phyloP scores from a whole-genome alignment of 495 filamentous ascomycete species.

The Sporormia fimetaria region DNA sequence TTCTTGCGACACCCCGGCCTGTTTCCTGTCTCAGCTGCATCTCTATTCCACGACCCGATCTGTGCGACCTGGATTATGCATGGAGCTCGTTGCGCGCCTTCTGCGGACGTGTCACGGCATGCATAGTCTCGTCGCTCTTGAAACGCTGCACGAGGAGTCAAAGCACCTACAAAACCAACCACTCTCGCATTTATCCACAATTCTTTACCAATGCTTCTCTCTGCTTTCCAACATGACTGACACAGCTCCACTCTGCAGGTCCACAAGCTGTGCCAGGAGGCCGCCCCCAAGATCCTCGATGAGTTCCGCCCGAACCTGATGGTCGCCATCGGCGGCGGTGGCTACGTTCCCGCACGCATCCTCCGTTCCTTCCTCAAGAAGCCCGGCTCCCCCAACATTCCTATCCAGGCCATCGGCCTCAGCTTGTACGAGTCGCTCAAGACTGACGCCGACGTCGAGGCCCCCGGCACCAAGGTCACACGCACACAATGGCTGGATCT shows the following conservation, averaged over 20 bases:
- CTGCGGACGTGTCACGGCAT: no score
- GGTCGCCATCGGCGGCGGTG: conserved; percentile 96
- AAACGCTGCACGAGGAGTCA: no score
- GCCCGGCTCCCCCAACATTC: conserved; percentile 81
- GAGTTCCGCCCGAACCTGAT: conserved; percentile 87
- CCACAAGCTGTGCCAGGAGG: conserved; percentile 87
- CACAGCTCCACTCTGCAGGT: conserved; percentile 47
- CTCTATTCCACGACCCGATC: no score
- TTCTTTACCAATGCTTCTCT: no score
- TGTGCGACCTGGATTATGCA: no score
- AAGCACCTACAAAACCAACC: no score
- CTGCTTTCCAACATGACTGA: conserved; percentile 8
- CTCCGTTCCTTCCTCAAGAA: conserved; percentile 96
- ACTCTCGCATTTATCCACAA: no score
- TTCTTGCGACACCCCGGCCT: background rate
- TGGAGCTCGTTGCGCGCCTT: background rate
- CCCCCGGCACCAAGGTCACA: conserved; percentile 83
- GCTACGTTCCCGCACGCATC: conserved; percentile 94
- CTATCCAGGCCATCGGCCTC: conserved; percentile 97
- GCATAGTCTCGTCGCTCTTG: no score
- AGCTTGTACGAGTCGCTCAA: conserved; percentile 84
- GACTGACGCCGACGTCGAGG: conserved; percentile 43
- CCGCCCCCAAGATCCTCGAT: conserved; percentile 68
- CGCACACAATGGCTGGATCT: conserved; percentile 98
- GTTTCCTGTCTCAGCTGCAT: background rate